phyloP scores from a whole-genome alignment of 495 filamentous ascomycete genomes.

The Niebla homalea region DNA sequence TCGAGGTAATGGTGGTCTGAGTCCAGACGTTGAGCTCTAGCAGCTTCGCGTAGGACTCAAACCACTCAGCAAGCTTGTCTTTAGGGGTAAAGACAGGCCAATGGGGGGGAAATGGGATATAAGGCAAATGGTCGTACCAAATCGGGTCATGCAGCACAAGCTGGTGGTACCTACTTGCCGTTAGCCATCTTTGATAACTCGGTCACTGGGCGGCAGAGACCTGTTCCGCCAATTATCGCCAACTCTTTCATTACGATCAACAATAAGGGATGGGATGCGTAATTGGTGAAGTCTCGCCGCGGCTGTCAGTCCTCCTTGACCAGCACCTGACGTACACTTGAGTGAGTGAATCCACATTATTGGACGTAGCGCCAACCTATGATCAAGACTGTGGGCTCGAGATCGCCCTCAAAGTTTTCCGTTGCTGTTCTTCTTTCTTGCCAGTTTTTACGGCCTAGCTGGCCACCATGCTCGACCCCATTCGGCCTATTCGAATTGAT shows the following conservation, averaged over 20 bases:
- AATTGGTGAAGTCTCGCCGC: constrained; percentile 65
- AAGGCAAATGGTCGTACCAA: constrained; percentile 66
- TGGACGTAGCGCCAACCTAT: constrained; percentile 38
- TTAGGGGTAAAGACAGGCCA: constrained; percentile 53
- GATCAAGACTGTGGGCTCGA: constrained; percentile 51
- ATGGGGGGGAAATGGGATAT: constrained; percentile 25
- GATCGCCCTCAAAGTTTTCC: constrained; percentile 37
- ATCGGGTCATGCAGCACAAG: constrained; percentile 65
- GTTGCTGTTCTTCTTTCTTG: constrained; percentile 44
- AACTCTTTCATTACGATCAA: constrained; percentile 51
- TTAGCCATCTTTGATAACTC: background rate
- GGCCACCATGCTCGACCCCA: constrained; percentile 38
- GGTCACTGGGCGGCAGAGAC: constrained; percentile 27
- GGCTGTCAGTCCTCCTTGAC: constrained; percentile 42
- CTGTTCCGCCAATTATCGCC: constrained; percentile 73
- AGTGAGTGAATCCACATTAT: constrained; percentile 1
- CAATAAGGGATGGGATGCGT: constrained; percentile 45
- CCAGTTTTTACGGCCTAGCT: constrained; percentile 45
- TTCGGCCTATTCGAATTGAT: constrained; percentile 31
- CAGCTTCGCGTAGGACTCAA: constrained; percentile 56
- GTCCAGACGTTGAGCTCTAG: constrained; percentile 75
- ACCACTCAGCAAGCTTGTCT: constrained; percentile 64
- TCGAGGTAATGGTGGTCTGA: constrained; percentile 34
- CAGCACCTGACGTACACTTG: constrained; percentile 23
- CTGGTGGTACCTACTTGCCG: constrained; percentile 27